These are phyloP conservation scores for Scenedesmus sp. DNA, from an alignment of 163 green algal species.

Conservation along the genomic window DNA sequence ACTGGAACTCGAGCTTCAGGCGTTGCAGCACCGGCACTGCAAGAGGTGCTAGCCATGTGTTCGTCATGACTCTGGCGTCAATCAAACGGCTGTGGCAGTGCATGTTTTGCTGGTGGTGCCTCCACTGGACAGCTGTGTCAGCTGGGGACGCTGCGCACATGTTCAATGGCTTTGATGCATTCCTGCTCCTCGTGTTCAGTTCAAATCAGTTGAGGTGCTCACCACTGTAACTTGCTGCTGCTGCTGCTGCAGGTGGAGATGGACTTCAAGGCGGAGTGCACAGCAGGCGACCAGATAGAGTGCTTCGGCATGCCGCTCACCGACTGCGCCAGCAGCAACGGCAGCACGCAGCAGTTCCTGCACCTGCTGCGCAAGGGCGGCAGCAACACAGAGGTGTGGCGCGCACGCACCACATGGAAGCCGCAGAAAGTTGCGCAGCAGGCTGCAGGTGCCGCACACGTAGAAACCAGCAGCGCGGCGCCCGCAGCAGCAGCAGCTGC, in stretches of 20 bases:
- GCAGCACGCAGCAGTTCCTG: slow-evolving; percentile 59
- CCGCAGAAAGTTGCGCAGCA: not conserved
- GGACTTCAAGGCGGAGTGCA: slow-evolving; percentile 94
- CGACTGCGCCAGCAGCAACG: slow-evolving; percentile 54
- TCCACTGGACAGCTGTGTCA: too few relatives aligned
- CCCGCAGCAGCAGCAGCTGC: not conserved
- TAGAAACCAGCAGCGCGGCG: not conserved
- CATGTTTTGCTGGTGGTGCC: too few relatives aligned
- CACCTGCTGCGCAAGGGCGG: slow-evolving; percentile 73
- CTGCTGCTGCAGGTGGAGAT: slow-evolving; percentile 83
- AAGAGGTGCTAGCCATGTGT: too few relatives aligned
- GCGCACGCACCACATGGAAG: slow-evolving; percentile 73
- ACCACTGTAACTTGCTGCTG: not conserved
- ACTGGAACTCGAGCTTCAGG: too few relatives aligned
- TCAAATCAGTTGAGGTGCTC: too few relatives aligned
- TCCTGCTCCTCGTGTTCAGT: too few relatives aligned
- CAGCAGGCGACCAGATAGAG: slow-evolving; percentile 64
- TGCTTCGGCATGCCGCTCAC: slow-evolving; percentile 57
- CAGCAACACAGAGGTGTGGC: slow-evolving; percentile 74
- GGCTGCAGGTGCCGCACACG: not conserved
- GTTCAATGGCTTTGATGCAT: too few relatives aligned
- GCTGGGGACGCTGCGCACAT: too few relatives aligned
- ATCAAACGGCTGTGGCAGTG: too few relatives aligned
- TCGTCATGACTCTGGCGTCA: too few relatives aligned
- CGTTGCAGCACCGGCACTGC: too few relatives aligned